Base-by-base conservation (phyloP, 495 filamentous ascomycete genomes). In the Annulohypoxylon nitens region DNA sequence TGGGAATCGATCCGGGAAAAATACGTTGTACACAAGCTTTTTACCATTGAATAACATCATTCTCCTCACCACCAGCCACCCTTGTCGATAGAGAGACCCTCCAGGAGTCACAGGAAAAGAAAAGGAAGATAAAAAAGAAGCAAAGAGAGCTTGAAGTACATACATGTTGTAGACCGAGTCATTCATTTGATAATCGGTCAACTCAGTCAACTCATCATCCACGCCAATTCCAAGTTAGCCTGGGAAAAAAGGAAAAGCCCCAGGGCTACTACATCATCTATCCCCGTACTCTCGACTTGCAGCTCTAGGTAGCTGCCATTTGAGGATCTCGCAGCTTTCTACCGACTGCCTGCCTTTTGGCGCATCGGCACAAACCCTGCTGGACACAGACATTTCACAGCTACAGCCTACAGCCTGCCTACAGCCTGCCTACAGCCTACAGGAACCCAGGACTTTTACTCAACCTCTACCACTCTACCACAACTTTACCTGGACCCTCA, bases 141-240 rank as follows among this genome's bases (percentile, higher is more conserved):
- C 12, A 14, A 57, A 36, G 25, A 57, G 25, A 58, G 11, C 12
- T 39, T 39, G 8, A n/a, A 58, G 54, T 39, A 58, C 54, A 58
- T 58, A 58, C 54, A 58, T 58, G 39, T n/a, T 33, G 14, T 20
- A 61, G 64, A 71, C 75, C 73, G 77, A 78, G 77, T 78, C 77
- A 78, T 78, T 77, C 61, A 68, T 47, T 75, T 78, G 77, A 78
- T 78, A 68, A 74, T 78, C 75, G 76, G 75, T 70, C 69, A 69
- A 77, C 53, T 60, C 61, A 69, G 75, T 73, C 69, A 69, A 75
- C 53, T 63, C 61, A 69, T 43, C 50, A 18, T 14, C 43, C 16
- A 39, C 60, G 55, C 60, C 69, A 64, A 61, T 37, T 48, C 43
- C 60, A 55, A 41, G 60, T 45, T 64, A 54, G 61, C 53, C 45